These are phyloP conservation scores for Aspergillus viridinutans DNA, from an alignment of 2,329 filamentous ascomycete genomes.

Conservation along the genomic window DNA sequence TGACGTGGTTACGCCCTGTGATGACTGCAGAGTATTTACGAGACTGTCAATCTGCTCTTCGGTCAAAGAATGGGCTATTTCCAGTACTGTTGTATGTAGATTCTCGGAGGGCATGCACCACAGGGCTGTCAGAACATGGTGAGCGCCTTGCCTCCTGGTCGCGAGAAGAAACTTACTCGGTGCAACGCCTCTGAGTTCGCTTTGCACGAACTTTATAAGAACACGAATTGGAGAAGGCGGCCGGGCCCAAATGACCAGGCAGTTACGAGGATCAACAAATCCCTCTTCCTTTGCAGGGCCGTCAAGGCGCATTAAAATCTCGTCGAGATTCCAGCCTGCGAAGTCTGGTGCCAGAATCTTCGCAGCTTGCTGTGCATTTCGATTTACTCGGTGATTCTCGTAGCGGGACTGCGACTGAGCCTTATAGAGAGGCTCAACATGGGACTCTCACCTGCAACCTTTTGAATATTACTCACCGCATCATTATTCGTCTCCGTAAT, in stretches of 20 bases:
- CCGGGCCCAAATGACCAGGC: constrained; percentile 81
- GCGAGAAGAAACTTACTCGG: constrained; percentile 57
- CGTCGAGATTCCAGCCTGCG: constrained; percentile 66
- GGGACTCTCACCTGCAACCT: neutral
- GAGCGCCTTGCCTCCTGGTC: neutral
- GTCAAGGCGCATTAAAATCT: constrained; percentile 65
- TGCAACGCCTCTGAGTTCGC: constrained; percentile 56
- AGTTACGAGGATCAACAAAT: constrained; percentile 70
- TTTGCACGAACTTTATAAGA: constrained; percentile 65
- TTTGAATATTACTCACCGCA: constrained; percentile 5
- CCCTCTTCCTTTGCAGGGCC: constrained; percentile 61
- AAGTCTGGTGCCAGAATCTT: constrained; percentile 65
- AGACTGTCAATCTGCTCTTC: constrained; percentile 62
- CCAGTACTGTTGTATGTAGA: constrained; percentile 78
- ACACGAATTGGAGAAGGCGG: constrained; percentile 65
- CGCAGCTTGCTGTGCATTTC: constrained; percentile 70
- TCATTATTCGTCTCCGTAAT: constrained; percentile 11
- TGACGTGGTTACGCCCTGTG: constrained; percentile 3
- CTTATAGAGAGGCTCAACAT: constrained; percentile 4
- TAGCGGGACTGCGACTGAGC: constrained; percentile 66
- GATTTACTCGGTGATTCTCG: constrained; percentile 63
- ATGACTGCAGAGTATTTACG: constrained; percentile 49
- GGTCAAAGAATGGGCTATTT: constrained; percentile 76
- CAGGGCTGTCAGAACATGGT: constrained; percentile 50
- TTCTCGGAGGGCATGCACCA: constrained; percentile 80